Evolutionary conservation across 352 stramenopile species (phyloP), one percentile per base, ranked within the genome.

Genomic region (Phytopythium montanum): DNA sequence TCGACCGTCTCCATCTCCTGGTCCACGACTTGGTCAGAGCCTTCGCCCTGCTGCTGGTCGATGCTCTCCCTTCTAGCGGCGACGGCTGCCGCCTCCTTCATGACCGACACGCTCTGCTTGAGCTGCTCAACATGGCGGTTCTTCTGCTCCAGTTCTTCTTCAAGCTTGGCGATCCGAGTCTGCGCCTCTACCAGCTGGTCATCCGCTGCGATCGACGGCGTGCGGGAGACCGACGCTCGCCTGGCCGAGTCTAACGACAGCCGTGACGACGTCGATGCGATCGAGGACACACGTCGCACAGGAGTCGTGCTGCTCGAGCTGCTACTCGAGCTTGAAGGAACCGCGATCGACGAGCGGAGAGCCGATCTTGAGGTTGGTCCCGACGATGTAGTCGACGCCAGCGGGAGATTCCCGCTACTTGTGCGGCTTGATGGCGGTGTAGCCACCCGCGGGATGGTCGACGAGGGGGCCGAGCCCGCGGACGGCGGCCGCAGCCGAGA

Each of bases 101-200:
- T 70, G 33, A 84, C 71, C 0, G 60, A 53, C 16, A 90, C 48
- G 28, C 72, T 90, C 49, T 90, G 81, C 51, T 83, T 83, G 39
- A 89, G 54, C 61, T 91, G 81, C 58, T 89, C 76, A 4, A 89
- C 73, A 28, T 82, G 69, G 16, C 77, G 65, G 51, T 85, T 85
- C 56, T 85, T 84, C 60, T 92, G 75, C 39, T 92, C 79, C 52
- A 92, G 60, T 42, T 88, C 78, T 48, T 85, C 72, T 59, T 92
- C 79, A 31, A 92, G 66, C 56, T 78, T 86, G 5, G 69, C 62
- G 44, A 90, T 87, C 26, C 56, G 68, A 5, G 72, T 62, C 53
- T 72, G 73, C 1, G 79, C 78, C 28, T 89, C 74, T 2, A 68
- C 59, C 25, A 90, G 64, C 42, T 88, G 69, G 13, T 90, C 76